Conservation (phyloP, 371 early-diverging fungal genomes). For the Phascolomyces articulosus region DNA sequence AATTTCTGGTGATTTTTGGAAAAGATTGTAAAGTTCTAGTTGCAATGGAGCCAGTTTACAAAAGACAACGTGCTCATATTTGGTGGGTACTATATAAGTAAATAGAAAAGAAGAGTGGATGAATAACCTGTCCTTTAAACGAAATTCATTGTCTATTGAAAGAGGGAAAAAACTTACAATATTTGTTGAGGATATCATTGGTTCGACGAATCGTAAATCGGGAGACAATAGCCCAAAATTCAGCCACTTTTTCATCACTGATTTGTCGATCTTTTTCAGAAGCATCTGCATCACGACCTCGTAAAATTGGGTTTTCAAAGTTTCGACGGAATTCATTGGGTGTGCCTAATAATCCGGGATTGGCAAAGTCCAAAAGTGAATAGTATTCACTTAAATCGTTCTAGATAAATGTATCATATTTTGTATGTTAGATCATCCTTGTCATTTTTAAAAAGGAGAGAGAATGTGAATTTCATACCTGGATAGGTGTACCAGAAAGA, state of each 20-base stretch:
- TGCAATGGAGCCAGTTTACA: slow-evolving; percentile 83
- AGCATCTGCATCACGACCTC: slow-evolving; percentile 94
- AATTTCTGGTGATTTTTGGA: slow-evolving; percentile 79
- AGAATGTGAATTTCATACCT: slow-evolving; percentile 63
- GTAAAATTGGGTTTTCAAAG: slow-evolving; percentile 90
- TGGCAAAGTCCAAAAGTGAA: slow-evolving; percentile 91
- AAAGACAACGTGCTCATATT: slow-evolving; percentile 97
- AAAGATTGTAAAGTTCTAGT: slow-evolving; percentile 79
- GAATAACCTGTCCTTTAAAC: too few relatives aligned
- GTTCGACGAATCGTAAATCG: slow-evolving; percentile 96
- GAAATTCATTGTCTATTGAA: background rate
- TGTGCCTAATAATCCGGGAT: slow-evolving; percentile 95
- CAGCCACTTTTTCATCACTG: slow-evolving; percentile 86
- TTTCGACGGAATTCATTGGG: slow-evolving; percentile 88
- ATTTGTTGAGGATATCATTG: slow-evolving; percentile 93
- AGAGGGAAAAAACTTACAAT: slow-evolving; percentile 61
- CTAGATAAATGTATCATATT: slow-evolving; percentile 35
- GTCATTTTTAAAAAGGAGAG: background rate
- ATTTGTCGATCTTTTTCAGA: slow-evolving; percentile 77
- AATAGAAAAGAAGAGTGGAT: background rate
- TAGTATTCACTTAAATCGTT: slow-evolving; percentile 97
- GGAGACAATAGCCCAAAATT: slow-evolving; percentile 85
- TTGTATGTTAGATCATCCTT: too few relatives aligned
- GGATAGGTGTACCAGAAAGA: slow-evolving; percentile 98
- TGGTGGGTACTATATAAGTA: slow-evolving; percentile 75